These are phyloP conservation scores for Zygotorulaspora florentina DNA, from an alignment of 805 yeast genomes.

Conservation along the genomic window DNA sequence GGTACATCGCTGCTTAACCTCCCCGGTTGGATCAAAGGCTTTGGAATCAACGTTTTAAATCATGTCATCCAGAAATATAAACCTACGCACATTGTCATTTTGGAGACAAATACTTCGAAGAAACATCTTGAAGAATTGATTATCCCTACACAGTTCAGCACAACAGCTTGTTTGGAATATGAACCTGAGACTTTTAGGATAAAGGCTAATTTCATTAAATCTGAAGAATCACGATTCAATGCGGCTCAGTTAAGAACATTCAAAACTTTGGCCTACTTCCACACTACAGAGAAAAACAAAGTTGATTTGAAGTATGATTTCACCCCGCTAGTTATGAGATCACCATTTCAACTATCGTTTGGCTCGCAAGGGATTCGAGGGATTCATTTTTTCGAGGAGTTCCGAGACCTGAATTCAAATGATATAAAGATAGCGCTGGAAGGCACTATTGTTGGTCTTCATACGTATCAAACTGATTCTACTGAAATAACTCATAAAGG, in stretches of 20 bases:
- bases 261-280: constrained; percentile 52
- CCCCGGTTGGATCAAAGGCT: constrained; percentile 91
- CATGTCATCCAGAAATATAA: constrained; percentile 41
- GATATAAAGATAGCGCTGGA: constrained; percentile 37
- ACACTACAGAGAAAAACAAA: constrained; percentile 29
- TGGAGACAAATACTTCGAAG: constrained; percentile 39
- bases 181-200: constrained; percentile 30
- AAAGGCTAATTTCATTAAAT: constrained; percentile 35
- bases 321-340: constrained; percentile 37
- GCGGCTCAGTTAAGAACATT: constrained; percentile 51
- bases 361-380: constrained; percentile 38
- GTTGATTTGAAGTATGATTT: constrained; percentile 36
- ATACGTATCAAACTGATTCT: constrained; percentile 14
- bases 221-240: constrained; percentile 37
- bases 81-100: constrained; percentile 55
- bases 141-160: constrained; percentile 28
- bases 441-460: constrained; percentile 37
- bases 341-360: constrained; percentile 43
- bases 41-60: constrained; percentile 64
- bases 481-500: constrained; percentile 14
- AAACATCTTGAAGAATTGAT: constrained; percentile 27
- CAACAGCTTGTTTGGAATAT: constrained; percentile 28
- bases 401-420: constrained; percentile 28
- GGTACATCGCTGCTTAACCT: constrained; percentile 60
- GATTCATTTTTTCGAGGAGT: constrained; percentile 35